Conservation (phyloP, 495 filamentous ascomycete species). For the Xylaria curta region DNA sequence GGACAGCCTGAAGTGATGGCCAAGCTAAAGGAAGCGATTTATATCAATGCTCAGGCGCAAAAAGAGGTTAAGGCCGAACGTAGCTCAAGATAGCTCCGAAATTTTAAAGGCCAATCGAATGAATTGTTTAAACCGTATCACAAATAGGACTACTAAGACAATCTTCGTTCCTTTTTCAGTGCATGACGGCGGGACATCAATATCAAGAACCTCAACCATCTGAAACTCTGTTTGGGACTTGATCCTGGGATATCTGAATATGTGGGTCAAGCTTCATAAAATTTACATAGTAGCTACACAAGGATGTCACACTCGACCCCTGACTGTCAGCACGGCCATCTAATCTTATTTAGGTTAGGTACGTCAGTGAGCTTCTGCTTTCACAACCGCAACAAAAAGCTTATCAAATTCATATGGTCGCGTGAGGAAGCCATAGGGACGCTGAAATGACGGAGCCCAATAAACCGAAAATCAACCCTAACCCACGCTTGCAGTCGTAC, state of each 20-base stretch:
- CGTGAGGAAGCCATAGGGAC: not conserved
- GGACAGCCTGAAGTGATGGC: conserved; percentile 55
- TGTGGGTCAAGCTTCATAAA: not conserved
- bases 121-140: not conserved
- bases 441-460: conserved; percentile 3
- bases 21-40: conserved; percentile 58
- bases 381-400: not conserved
- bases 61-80: conserved; percentile 43
- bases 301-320: not conserved
- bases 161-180: not conserved
- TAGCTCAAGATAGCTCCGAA: conserved; percentile 33
- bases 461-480: conserved; percentile 8
- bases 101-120: not conserved
- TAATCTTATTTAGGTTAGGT: not conserved
- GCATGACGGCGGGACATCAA: not conserved
- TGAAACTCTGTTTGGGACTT: not conserved
- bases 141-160: not conserved
- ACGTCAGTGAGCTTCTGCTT: not conserved
- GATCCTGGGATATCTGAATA: not conserved
- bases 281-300: not conserved
- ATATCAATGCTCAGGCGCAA: conserved; percentile 50
- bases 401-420: not conserved
- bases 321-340: conserved; percentile 1
- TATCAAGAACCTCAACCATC: not conserved
- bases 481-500: conserved; percentile 34